Conservation (phyloP, 2,329 filamentous ascomycete genomes). For the Domatiomyces catenatus region DNA sequence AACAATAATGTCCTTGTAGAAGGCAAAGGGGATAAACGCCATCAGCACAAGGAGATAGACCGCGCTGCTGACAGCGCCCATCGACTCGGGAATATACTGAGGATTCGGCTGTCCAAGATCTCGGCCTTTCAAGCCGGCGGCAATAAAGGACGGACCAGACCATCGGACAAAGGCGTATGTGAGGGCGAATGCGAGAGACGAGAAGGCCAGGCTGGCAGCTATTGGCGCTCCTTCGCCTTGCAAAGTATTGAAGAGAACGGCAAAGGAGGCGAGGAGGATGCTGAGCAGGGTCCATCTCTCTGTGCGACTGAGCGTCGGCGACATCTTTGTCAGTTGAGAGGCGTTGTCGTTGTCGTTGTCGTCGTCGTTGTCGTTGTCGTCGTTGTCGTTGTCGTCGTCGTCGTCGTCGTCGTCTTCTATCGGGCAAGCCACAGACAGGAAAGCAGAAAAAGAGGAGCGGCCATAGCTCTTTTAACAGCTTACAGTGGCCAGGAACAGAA, state of each 20-base stretch:
- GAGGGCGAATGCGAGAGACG: constrained; percentile 65
- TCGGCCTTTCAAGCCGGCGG: constrained; percentile 72
- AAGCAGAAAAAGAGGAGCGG: too few species aligned
- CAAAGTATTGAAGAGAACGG: constrained; percentile 66
- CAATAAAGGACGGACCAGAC: constrained; percentile 81
- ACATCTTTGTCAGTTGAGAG: constrained; percentile 20
- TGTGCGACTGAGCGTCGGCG: constrained; percentile 31
- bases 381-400: too few species aligned
- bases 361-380: too few species aligned
- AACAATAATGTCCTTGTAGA: constrained; percentile 95
- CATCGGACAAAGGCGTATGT: constrained; percentile 80
- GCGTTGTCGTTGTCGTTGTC: too few species aligned
- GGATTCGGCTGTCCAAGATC: constrained; percentile 69
- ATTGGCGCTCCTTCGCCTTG: constrained; percentile 76
- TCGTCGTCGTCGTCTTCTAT: too few species aligned
- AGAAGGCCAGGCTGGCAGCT: constrained; percentile 74
- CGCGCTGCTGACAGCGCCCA: constrained; percentile 84
- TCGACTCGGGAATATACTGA: constrained; percentile 79
- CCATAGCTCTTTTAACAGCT: too few species aligned
- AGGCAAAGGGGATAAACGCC: constrained; percentile 87
- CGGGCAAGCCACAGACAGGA: too few species aligned
- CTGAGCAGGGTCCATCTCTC: constrained; percentile 45
- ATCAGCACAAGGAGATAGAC: constrained; percentile 84
- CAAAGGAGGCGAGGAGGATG: constrained; percentile 53
- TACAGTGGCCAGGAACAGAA: too few species aligned